phyloP scores from a whole-genome alignment of 768 basidiomycete genomes.

The Coprinopsis strossmayeri region DNA sequence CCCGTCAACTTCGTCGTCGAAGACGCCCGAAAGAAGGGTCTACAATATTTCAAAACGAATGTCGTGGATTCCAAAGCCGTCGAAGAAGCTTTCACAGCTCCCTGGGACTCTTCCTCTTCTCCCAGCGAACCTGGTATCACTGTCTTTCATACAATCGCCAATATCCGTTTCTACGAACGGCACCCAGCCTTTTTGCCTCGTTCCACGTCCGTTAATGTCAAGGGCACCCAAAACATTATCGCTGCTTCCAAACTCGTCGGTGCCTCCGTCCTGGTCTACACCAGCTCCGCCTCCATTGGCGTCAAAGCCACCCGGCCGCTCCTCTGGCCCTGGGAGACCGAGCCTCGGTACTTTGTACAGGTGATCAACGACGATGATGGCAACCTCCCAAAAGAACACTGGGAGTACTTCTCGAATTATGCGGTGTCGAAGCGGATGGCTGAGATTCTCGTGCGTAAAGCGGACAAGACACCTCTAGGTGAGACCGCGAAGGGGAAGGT shows the following conservation, averaged over 20 bases:
- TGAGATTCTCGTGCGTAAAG: conserved; percentile 38
- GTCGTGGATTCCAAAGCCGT: conserved; percentile 49
- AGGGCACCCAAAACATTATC: conserved; percentile 63
- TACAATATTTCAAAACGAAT: conserved; percentile 55
- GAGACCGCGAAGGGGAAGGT: conserved; percentile 11
- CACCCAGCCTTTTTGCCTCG: conserved; percentile 39
- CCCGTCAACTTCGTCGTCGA: conserved; percentile 53
- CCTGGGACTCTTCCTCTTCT: conserved; percentile 37
- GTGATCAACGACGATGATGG: conserved; percentile 55
- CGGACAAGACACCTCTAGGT: conserved; percentile 26
- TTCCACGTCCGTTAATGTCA: conserved; percentile 59
- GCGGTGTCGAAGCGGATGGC: conserved; percentile 58
- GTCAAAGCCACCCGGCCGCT: conserved; percentile 54
- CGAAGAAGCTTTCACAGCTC: conserved; percentile 51
- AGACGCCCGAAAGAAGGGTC: conserved; percentile 42
- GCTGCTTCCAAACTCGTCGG: conserved; percentile 49
- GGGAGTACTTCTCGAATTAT: conserved; percentile 74
- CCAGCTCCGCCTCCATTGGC: conserved; percentile 64
- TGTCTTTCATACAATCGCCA: conserved; percentile 73
- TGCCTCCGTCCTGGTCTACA: conserved; percentile 56
- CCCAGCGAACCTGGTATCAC: conserved; percentile 36
- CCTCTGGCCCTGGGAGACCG: conserved; percentile 71
- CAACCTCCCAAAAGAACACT: conserved; percentile 43
- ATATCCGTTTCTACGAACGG: conserved; percentile 74
- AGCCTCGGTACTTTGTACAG: conserved; percentile 54